Percentiles rank a stretch among this genome's conserved stretches.
Evolutionary conservation across 352 stramenopile species (phyloP).

Genomic region (Pythium grandisporangium): DNA sequence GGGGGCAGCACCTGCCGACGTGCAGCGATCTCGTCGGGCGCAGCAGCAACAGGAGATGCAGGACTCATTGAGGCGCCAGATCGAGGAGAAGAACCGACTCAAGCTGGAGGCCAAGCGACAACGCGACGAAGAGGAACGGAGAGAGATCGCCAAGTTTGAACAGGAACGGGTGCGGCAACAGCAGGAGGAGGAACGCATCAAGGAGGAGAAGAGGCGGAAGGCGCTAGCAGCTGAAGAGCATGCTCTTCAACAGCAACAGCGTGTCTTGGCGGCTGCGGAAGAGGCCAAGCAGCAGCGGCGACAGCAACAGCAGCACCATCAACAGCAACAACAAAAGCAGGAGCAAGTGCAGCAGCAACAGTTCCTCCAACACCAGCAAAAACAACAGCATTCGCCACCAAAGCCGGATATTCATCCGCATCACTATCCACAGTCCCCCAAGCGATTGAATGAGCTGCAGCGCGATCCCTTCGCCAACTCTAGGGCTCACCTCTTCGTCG

Average conservation of each 20-base stretch:
- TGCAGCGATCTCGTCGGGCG: too few relatives aligned
- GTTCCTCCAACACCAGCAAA: conserved; percentile 1
- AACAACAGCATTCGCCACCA: not conserved
- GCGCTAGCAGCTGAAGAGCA: conserved; percentile 26
- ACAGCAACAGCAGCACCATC: conserved; percentile 17
- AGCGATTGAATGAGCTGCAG: too few relatives aligned
- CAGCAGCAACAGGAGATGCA: conserved; percentile 43
- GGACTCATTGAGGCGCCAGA: conserved; percentile 34
- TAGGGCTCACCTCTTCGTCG: not conserved
- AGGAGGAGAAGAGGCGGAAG: conserved; percentile 40
- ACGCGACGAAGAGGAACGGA: conserved; percentile 49
- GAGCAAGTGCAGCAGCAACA: too few relatives aligned
- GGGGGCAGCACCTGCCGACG: too few relatives aligned
- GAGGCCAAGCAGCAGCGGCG: conserved; percentile 19
- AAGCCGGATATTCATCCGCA: too few relatives aligned
- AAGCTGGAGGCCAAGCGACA: conserved; percentile 43
- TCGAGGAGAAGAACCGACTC: conserved; percentile 54
- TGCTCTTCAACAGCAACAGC: conserved; percentile 17
- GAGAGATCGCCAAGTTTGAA: conserved; percentile 39
- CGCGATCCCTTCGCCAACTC: not conserved
- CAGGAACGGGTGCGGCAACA: conserved; percentile 32
- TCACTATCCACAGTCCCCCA: too few relatives aligned
- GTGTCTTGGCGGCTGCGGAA: conserved; percentile 16
- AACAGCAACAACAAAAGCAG: not conserved
- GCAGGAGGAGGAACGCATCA: conserved; percentile 27